Conservation (phyloP, 306 rosid genomes). For the Purshia tridentata region DNA sequence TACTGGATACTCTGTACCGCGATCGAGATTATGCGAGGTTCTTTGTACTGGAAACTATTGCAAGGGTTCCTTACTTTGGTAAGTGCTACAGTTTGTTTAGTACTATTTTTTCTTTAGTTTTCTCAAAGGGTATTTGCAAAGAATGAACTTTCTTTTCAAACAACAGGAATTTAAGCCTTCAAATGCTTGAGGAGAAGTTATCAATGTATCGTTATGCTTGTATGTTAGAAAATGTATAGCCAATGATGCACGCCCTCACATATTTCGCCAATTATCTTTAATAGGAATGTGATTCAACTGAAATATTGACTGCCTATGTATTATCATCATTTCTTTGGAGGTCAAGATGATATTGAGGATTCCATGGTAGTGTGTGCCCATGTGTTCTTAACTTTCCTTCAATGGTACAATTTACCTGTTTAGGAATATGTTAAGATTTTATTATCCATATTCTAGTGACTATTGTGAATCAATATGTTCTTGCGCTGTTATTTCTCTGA, state of each 20-base stretch:
- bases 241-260: background rate
- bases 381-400: background rate
- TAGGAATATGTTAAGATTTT: background rate
- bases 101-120: background rate
- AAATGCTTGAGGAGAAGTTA: background rate
- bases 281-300: background rate
- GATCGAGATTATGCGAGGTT: constrained; percentile 90
- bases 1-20: constrained; percentile 72
- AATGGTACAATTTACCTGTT: background rate
- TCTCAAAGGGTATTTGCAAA: background rate
- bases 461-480: background rate
- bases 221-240: background rate
- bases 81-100: constrained; percentile 28
- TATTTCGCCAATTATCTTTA: background rate
- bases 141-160: background rate
- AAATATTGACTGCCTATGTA: background rate
- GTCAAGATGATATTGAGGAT: background rate
- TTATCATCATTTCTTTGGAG: background rate
- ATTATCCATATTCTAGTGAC: background rate
- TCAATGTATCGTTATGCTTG: background rate
- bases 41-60: constrained; percentile 93
- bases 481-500: background rate
- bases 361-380: background rate
- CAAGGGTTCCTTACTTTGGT: constrained; percentile 99
- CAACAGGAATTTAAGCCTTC: background rate